These are phyloP conservation scores for Grosmannia huntii DNA, from an alignment of 2,329 filamentous ascomycete genomes.

Conservation along the genomic window DNA sequence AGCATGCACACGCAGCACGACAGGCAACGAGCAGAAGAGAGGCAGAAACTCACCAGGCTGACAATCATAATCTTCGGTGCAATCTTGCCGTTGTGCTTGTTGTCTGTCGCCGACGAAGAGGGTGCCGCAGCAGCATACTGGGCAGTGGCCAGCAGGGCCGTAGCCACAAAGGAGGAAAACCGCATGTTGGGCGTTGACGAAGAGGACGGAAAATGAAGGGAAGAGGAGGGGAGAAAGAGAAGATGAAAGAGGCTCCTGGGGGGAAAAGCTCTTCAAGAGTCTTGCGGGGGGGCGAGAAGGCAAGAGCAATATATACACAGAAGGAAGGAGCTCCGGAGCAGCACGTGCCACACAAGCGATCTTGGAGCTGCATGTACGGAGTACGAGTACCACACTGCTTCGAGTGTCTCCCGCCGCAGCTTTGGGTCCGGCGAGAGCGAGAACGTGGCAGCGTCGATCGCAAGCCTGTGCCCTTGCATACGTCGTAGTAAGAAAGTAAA, in stretches of 20 bases:
- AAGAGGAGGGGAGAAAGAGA: not conserved
- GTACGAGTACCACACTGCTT: too few species aligned
- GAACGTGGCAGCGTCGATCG: not conserved
- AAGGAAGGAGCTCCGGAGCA: not conserved
- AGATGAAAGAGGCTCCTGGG: not conserved
- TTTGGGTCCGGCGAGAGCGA: not conserved
- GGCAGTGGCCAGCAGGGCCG: slow-evolving; percentile 6
- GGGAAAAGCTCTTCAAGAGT: not conserved
- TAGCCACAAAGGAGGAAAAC: slow-evolving; percentile 3
- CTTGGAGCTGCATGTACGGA: not conserved
- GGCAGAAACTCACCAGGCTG: slow-evolving; percentile 35
- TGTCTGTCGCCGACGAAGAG: not conserved
- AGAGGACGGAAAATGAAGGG: not conserved
- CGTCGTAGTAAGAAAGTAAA: not conserved
- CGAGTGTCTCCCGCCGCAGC: too few species aligned
- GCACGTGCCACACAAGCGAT: not conserved
- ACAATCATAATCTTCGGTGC: slow-evolving; percentile 50
- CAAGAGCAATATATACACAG: not conserved
- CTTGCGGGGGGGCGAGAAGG: not conserved
- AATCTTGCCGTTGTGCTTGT: slow-evolving; percentile 18
- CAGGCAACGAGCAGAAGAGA: not conserved
- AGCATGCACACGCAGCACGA: not conserved
- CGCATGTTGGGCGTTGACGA: slow-evolving; percentile 7
- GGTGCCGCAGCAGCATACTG: slow-evolving; percentile 2
- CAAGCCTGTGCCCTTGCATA: not conserved